Conservation (phyloP, 768 basidiomycete genomes). For the Mycena belliarum region DNA sequence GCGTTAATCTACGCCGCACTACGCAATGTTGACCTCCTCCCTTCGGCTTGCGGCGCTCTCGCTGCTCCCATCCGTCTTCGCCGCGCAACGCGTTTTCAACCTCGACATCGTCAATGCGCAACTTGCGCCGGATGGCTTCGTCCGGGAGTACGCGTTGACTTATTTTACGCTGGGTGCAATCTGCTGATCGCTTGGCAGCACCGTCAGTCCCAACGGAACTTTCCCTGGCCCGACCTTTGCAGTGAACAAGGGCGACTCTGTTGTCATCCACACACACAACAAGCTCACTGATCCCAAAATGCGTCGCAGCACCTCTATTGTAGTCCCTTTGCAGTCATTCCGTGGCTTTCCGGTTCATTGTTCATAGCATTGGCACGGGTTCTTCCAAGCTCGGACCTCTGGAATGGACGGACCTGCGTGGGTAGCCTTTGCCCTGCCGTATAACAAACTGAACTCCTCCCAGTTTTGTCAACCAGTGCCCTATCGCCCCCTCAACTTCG, state of each 20-base stretch:
- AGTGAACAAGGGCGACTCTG: constrained; percentile 28
- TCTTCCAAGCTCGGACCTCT: constrained; percentile 37
- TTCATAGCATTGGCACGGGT: constrained; percentile 35
- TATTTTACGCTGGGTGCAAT: too few species aligned
- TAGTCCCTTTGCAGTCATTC: not conserved
- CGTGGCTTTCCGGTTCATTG: not conserved
- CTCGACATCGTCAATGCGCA: constrained; percentile 21
- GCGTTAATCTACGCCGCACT: constrained; percentile 5
- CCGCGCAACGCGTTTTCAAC: constrained; percentile 13
- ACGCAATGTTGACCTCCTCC: constrained; percentile 15
- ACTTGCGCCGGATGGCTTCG: constrained; percentile 24
- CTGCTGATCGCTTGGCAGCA: constrained; percentile 16
- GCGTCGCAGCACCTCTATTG: constrained; percentile 34
- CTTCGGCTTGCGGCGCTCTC: constrained; percentile 12
- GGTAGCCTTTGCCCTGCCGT: not conserved
- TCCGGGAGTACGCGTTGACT: constrained; percentile 11
- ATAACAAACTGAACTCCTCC: not conserved
- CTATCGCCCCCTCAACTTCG: constrained; percentile 39
- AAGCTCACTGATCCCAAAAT: constrained; percentile 28
- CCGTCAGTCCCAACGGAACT: constrained; percentile 29
- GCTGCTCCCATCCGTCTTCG: constrained; percentile 16
- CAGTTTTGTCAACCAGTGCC: constrained; percentile 35
- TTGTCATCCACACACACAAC: constrained; percentile 32
- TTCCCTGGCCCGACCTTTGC: constrained; percentile 31
- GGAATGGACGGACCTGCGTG: constrained; percentile 38